Evolutionary conservation across 148 eudicot genomes (phyloP), one percentile per base, ranked within the genome.

Genomic region (Rhododendron ferrugineum): DNA sequence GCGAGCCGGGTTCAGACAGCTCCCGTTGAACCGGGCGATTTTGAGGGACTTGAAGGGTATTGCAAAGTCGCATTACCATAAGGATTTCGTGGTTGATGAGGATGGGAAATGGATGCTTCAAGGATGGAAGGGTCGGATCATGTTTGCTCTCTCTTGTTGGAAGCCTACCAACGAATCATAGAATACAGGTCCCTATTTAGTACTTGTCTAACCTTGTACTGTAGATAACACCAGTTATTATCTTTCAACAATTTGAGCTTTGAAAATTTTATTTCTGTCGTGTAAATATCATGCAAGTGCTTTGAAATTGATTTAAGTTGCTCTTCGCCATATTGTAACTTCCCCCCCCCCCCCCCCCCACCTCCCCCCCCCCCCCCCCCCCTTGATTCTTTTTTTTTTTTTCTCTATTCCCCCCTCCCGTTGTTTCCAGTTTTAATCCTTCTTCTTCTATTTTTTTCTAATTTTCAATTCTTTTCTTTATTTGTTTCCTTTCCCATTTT

Each of bases 61-160:
- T 78, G 90, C 89, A 11, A 89, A 87, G 87, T 82, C 58, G 22
- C 49, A 85, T 42, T 95, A 92, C 52, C 86, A 92, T 26, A 90
- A 90, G 83, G 92, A 95, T 78, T 95, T 91, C 73, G 82, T 88
- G 88, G 82, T 93, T 5, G 91, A 91, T 66, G 91, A 85, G 75
- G 94, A 89, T 79, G 88, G 86, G 3, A 78, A 88, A 22, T 95
- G 98, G 98, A 74, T 93, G 91, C 86, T 95, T 82, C 92, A 89
- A 22, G 96, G 95, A 20, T 95, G 98, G 98, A 95, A 93, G 79
- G 98, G 98, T 40, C 85, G 93, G 77, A 85, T 94, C 70, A 73
- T 90, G 79, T 78, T 70, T 83, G 96, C 93, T 47, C 72, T 91
- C 8, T 93, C 98, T 18, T 91, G 89, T 84, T 94, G 93, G 95